phyloP scores from a whole-genome alignment of 331 rosid species.

The Malus hybrid region DNA sequence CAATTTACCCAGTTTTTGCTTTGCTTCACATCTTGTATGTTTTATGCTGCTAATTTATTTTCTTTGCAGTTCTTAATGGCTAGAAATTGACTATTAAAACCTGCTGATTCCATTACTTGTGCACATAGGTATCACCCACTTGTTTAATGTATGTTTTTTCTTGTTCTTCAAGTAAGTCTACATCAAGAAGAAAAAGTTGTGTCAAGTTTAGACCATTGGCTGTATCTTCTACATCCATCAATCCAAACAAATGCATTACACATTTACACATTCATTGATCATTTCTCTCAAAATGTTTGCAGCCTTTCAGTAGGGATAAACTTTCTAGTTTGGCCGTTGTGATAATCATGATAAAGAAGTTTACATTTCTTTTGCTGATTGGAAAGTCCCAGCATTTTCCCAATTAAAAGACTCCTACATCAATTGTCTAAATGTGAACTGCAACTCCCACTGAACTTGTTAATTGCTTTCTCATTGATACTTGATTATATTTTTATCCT shows the following conservation, averaged over 20 bases:
- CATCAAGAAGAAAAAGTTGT: neutral
- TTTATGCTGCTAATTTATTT: neutral
- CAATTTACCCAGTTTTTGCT: neutral
- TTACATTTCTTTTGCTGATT: neutral
- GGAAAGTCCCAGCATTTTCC: neutral
- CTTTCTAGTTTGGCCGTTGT: neutral
- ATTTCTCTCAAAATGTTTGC: neutral
- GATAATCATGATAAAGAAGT: neutral
- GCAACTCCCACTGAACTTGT: neutral
- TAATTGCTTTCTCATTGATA: slow-evolving; percentile 1
- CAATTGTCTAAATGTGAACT: neutral
- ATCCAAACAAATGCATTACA: neutral
- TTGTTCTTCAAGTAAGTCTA: neutral
- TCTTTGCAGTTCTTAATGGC: neutral
- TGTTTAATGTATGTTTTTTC: neutral
- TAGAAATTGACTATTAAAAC: neutral
- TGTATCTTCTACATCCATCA: too few species aligned
- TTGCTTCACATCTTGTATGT: neutral
- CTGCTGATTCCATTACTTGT: neutral
- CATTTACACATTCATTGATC: too few species aligned
- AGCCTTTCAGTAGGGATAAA: neutral
- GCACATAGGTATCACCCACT: neutral
- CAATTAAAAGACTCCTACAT: neutral
- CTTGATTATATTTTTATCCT: neutral
- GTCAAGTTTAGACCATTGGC: neutral